Conservation (phyloP, 2,329 filamentous ascomycete genomes). For the Purpureocillium lavendulum region DNA sequence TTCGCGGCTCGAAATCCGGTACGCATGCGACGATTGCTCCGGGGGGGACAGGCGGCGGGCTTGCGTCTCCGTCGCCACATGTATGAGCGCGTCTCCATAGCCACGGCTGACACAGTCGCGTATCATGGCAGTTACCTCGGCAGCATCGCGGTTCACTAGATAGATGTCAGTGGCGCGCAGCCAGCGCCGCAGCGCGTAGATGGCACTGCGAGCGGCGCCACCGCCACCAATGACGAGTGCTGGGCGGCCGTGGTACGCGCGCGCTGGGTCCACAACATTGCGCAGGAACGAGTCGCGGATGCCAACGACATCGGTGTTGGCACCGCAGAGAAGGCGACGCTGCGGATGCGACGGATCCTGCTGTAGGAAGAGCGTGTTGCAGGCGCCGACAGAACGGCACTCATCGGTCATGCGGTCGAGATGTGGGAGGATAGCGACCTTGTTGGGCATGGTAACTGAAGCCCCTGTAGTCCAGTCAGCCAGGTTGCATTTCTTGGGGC, state of each 20-base stretch:
- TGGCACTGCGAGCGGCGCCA: slow-evolving; percentile 67
- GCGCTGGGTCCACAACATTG: slow-evolving; percentile 37
- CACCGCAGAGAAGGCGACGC: slow-evolving; percentile 54
- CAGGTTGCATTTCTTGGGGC: no score
- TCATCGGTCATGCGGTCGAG: slow-evolving; percentile 68
- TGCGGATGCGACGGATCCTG: no score
- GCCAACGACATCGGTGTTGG: slow-evolving; percentile 76
- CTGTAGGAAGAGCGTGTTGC: slow-evolving; percentile 69
- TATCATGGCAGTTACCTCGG: slow-evolving; percentile 60
- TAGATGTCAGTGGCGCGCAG: slow-evolving; percentile 63
- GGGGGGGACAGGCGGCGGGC: slow-evolving; percentile 49
- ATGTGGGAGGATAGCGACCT: slow-evolving; percentile 65
- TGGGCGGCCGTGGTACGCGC: slow-evolving; percentile 47
- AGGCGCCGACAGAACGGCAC: slow-evolving; percentile 64
- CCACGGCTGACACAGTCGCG: slow-evolving; percentile 52
- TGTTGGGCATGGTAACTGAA: slow-evolving; percentile 78
- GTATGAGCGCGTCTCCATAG: slow-evolving; percentile 51
- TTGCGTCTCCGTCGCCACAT: slow-evolving; percentile 53
- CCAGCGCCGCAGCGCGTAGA: slow-evolving; percentile 66
- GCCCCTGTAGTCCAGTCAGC: slow-evolving; percentile 49
- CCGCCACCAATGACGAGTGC: slow-evolving; percentile 71
- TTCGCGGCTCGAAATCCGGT: slow-evolving; percentile 65
- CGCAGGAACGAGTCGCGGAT: slow-evolving; percentile 64
- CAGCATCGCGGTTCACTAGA: slow-evolving; percentile 64
- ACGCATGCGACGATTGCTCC: slow-evolving; percentile 64